A percentile compares a stretch with the other conserved stretches of the same genome.
These are phyloP conservation scores for Cyberlindnera saturnus DNA, from an alignment of 805 yeast genomes.

Conservation along the genomic window DNA sequence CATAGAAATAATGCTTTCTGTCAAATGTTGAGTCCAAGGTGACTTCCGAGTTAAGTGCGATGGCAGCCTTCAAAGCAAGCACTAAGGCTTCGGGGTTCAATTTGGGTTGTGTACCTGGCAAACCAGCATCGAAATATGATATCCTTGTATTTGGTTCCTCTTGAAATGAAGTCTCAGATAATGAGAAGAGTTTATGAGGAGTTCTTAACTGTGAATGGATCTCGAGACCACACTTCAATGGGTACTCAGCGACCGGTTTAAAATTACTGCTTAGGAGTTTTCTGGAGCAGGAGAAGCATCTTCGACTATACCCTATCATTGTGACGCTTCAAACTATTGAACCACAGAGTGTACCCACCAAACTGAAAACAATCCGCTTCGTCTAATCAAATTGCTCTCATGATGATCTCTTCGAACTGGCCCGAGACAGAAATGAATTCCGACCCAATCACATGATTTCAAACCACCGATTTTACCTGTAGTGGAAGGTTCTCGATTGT, in stretches of 20 bases:
- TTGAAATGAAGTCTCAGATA: constrained; percentile 43
- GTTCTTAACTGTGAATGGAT: constrained; percentile 89
- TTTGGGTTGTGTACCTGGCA: constrained; percentile 90
- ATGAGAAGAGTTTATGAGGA: constrained; percentile 67
- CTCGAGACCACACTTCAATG: constrained; percentile 81
- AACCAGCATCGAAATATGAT: constrained; percentile 74
- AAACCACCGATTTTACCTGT: too few relatives aligned
- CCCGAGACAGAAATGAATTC: too few relatives aligned
- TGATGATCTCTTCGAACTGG: not conserved
- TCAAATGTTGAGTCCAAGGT: constrained; percentile 65
- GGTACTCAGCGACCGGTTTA: constrained; percentile 20
- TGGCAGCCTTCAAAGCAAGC: constrained; percentile 66
- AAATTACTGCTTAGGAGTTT: constrained; percentile 3
- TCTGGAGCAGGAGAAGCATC: not conserved
- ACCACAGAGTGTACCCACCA: too few relatives aligned
- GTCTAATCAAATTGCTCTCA: not conserved
- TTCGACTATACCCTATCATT: not conserved
- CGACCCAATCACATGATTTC: too few relatives aligned
- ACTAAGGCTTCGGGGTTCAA: constrained; percentile 70
- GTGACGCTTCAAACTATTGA: not conserved
- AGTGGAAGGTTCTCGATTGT: too few relatives aligned
- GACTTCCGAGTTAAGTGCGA: constrained; percentile 58
- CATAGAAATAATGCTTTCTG: constrained; percentile 92
- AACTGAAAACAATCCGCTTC: too few relatives aligned
- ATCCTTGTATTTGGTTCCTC: constrained; percentile 60